Conservation (phyloP, 768 basidiomycete species). For the Kwoniella europaea region DNA sequence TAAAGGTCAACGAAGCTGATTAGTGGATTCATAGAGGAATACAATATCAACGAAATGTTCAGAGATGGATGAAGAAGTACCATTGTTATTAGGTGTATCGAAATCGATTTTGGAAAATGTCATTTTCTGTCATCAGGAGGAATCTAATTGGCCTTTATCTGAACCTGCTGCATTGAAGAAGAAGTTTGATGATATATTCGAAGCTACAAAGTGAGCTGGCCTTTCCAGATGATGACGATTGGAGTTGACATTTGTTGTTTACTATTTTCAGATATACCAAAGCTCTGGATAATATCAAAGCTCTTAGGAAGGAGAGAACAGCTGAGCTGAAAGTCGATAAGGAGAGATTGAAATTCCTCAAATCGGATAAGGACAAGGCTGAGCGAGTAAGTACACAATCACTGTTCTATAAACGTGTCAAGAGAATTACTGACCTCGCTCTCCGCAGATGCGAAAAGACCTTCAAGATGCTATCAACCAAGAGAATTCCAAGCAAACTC, state of each 20-base stretch:
- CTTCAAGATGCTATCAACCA: constrained; percentile 71
- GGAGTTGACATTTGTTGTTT: too few species aligned
- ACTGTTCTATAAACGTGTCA: neutral
- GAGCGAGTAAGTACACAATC: constrained; percentile 67
- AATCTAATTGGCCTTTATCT: constrained; percentile 95
- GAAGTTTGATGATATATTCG: constrained; percentile 99
- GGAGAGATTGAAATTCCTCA: constrained; percentile 76
- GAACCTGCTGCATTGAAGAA: constrained; percentile 92
- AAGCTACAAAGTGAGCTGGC: constrained; percentile 76
- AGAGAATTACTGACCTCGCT: neutral
- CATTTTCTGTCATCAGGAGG: constrained; percentile 99
- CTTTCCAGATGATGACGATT: too few species aligned
- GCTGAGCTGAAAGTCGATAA: constrained; percentile 92
- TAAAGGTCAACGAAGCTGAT: too few species aligned
- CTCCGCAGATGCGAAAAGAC: constrained; percentile 43
- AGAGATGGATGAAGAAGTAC: constrained; percentile 93
- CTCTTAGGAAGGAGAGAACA: constrained; percentile 83
- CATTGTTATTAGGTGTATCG: constrained; percentile 88
- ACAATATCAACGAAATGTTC: constrained; percentile 97
- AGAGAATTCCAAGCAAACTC: constrained; percentile 73
- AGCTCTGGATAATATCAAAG: constrained; percentile 89
- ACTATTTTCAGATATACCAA: constrained; percentile 79
- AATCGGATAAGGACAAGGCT: constrained; percentile 80
- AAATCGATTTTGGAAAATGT: constrained; percentile 99
- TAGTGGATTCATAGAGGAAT: constrained; percentile 65